These are phyloP conservation scores for Colletotrichum destructivum DNA, from an alignment of 2,329 filamentous ascomycete species.

Conservation along the genomic window DNA sequence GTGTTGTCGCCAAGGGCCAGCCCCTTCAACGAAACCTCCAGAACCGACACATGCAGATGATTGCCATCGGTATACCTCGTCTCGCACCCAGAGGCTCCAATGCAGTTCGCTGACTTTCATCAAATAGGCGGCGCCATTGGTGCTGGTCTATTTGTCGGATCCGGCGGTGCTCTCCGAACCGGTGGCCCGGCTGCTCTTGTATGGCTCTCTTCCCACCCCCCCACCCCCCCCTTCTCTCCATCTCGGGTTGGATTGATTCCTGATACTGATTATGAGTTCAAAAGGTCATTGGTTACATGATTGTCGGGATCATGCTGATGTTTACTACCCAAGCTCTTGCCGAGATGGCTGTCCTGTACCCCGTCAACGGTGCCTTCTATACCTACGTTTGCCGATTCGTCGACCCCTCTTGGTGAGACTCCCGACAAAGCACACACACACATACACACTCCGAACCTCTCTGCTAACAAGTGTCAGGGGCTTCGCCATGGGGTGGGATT, in stretches of 20 bases:
- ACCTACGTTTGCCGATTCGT: constrained; percentile 74
- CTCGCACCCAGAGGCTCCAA: constrained; percentile 21
- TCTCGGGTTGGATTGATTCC: background rate
- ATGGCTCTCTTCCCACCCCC: background rate
- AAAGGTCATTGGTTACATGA: constrained; percentile 64
- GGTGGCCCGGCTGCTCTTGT: constrained; percentile 67
- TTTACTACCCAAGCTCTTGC: constrained; percentile 73
- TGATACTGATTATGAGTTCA: background rate
- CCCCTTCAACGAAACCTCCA: constrained; percentile 58
- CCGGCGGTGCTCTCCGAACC: constrained; percentile 65
- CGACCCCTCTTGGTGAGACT: constrained; percentile 67
- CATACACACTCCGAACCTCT: background rate
- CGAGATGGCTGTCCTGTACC: constrained; percentile 74
- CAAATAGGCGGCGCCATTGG: constrained; percentile 75
- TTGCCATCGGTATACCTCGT: constrained; percentile 64
- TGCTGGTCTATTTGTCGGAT: constrained; percentile 75
- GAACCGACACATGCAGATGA: constrained; percentile 73
- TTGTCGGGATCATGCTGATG: constrained; percentile 74
- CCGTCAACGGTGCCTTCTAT: constrained; percentile 75
- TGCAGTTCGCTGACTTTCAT: constrained; percentile 63
- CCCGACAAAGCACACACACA: constrained; percentile 52
- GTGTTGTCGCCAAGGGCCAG: constrained; percentile 48
- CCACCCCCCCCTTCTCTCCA: no score
- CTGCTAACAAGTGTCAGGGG: constrained; percentile 53
- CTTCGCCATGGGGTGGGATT: constrained; percentile 69